Conservation (phyloP, 1,284 basidiomycete species). For the Ganoderma leucocontextum region DNA sequence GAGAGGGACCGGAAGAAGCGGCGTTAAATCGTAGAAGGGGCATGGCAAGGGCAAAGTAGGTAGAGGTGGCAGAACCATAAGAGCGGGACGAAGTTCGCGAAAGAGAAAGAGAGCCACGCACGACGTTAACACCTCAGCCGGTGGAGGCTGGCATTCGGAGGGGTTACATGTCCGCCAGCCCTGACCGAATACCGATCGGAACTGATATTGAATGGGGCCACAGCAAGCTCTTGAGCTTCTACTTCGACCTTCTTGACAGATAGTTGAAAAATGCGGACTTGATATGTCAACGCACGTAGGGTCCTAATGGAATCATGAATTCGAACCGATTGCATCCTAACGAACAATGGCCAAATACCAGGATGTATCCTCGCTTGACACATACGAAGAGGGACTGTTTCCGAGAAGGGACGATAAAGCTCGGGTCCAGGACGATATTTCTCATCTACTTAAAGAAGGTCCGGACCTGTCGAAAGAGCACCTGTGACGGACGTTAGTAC, state of each 20-base stretch:
- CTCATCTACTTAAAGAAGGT: no score
- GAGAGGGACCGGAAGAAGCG: neutral
- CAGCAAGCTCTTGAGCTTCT: neutral
- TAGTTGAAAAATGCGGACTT: neutral
- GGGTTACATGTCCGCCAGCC: neutral
- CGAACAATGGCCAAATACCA: neutral
- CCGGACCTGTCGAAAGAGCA: no score
- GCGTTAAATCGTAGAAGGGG: neutral
- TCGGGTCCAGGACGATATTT: neutral
- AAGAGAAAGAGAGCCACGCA: no score
- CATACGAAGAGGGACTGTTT: neutral
- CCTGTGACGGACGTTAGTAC: no score
- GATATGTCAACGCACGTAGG: neutral
- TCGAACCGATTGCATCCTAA: neutral
- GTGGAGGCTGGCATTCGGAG: neutral
- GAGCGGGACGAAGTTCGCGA: neutral
- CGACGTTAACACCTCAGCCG: neutral
- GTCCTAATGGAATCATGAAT: neutral
- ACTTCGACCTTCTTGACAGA: neutral
- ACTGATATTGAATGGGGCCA: neutral
- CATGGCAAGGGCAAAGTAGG: neutral
- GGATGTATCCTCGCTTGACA: neutral
- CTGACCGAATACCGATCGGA: neutral
- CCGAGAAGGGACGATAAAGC: neutral
- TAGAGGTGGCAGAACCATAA: neutral